phyloP scores from a whole-genome alignment of 345 rosid genomes.

The Angophora floribunda region DNA sequence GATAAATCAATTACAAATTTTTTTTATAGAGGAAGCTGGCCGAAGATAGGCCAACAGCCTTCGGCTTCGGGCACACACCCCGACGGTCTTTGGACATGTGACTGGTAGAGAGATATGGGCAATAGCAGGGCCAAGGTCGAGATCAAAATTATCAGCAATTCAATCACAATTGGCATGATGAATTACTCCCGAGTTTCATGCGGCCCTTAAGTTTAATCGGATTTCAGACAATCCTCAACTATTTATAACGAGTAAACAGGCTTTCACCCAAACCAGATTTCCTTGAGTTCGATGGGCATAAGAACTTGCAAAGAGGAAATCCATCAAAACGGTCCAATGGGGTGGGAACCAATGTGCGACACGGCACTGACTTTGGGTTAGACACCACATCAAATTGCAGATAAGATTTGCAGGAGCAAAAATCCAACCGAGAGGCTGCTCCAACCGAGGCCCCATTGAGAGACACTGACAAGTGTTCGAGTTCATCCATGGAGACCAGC shows the following conservation, averaged over 20 bases:
- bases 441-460: not conserved
- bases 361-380: not conserved
- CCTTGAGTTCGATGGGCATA: not conserved
- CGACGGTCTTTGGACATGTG: not conserved
- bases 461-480: not conserved
- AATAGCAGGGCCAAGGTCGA: not conserved
- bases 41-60: constrained; percentile 32
- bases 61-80: constrained; percentile 11
- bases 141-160: not conserved
- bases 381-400: not conserved
- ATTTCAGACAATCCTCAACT: not conserved
- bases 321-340: not conserved
- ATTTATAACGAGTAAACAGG: not conserved
- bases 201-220: not conserved
- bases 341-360: not conserved
- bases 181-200: not conserved
- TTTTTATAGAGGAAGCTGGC: constrained; percentile 22
- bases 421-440: not conserved
- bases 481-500: not conserved
- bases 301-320: not conserved
- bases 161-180: not conserved
- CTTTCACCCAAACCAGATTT: not conserved
- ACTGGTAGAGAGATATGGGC: not conserved
- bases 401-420: not conserved
- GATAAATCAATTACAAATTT: not conserved